A percentile compares a stretch with the other conserved stretches of the same genome.
phyloP scores from a whole-genome alignment of 345 rosid species.

The Melastoma malabathricum region DNA sequence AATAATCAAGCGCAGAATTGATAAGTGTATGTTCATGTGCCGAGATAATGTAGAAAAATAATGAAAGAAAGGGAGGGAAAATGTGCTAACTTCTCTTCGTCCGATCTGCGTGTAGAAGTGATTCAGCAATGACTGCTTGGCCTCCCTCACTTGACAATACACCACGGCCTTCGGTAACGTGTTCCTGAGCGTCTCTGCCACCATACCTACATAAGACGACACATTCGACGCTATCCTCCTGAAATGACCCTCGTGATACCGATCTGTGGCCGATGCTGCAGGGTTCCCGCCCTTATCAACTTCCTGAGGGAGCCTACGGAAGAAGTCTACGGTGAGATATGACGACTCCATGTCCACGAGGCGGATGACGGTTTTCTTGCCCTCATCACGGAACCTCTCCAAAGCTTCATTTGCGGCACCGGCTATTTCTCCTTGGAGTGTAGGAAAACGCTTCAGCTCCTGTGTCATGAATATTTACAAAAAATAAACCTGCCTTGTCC shows the following conservation, averaged over 20 bases:
- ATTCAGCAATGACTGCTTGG: conserved; percentile 52
- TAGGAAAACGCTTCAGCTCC: conserved; percentile 72
- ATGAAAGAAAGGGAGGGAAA: no score
- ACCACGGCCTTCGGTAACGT: conserved; percentile 69
- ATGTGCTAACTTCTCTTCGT: no score
- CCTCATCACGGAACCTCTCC: conserved; percentile 61
- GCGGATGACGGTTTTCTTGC: conserved; percentile 48
- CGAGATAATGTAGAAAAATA: no score
- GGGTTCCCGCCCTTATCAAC: conserved; percentile 23
- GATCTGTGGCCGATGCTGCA: conserved; percentile 21
- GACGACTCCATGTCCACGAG: conserved; percentile 80
- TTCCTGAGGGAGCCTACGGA: conserved; percentile 68
- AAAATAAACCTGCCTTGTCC: no score
- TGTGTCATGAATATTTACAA: conserved; percentile 8
- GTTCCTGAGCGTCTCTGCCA: conserved; percentile 51
- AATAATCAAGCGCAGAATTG: no score
- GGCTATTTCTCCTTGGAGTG: conserved; percentile 58
- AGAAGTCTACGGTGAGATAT: conserved; percentile 70
- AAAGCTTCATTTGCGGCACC: conserved; percentile 48
- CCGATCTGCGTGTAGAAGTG: conserved; percentile 56
- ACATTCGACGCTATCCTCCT: conserved; percentile 69
- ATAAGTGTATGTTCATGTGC: no score
- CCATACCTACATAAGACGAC: conserved; percentile 63
- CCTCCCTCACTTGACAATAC: conserved; percentile 73
- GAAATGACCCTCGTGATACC: conserved; percentile 56